Evolutionary conservation across 371 early-diverging fungal genomes (phyloP).

Genomic region (Syncephalastrum contaminatum): DNA sequence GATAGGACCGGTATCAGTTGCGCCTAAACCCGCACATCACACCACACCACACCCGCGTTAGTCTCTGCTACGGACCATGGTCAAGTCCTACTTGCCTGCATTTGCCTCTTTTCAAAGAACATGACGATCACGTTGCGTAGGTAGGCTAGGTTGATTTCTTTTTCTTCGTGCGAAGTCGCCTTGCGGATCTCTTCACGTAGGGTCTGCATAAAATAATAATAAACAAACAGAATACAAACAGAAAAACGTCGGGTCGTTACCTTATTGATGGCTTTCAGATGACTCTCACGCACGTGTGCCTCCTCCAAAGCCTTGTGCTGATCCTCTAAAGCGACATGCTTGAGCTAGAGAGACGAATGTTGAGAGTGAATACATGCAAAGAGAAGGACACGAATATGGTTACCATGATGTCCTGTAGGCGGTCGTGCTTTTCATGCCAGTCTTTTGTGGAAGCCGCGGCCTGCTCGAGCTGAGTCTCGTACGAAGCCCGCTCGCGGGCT

Average conservation of each 20-base stretch:
- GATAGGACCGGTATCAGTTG: slow-evolving; percentile 36
- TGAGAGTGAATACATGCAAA: too few relatives aligned
- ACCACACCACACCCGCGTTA: not conserved
- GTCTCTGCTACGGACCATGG: too few relatives aligned
- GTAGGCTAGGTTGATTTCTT: slow-evolving; percentile 71
- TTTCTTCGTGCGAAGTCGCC: slow-evolving; percentile 26
- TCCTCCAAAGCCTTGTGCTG: slow-evolving; percentile 47
- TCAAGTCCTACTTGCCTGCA: slow-evolving; percentile 43
- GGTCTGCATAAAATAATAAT: slow-evolving; percentile 22
- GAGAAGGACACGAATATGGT: not conserved
- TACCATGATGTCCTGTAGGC: slow-evolving; percentile 18
- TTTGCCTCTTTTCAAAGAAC: slow-evolving; percentile 78
- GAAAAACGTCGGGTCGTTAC: slow-evolving; percentile 19
- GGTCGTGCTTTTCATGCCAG: slow-evolving; percentile 27
- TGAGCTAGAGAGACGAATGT: too few relatives aligned
- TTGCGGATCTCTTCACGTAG: slow-evolving; percentile 63
- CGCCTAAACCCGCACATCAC: slow-evolving; percentile 16
- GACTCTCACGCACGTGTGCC: slow-evolving; percentile 53
- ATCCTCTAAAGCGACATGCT: slow-evolving; percentile 5
- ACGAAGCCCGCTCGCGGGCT: not conserved
- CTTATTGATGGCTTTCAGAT: slow-evolving; percentile 59
- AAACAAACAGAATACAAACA: not conserved
- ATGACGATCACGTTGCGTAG: slow-evolving; percentile 77
- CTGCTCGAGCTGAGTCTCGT: slow-evolving; percentile 4
- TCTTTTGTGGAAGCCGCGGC: not conserved